These are phyloP conservation scores for Oryza longistaminata DNA, from an alignment of 176 grass and related monocot species.

Conservation along the genomic window DNA sequence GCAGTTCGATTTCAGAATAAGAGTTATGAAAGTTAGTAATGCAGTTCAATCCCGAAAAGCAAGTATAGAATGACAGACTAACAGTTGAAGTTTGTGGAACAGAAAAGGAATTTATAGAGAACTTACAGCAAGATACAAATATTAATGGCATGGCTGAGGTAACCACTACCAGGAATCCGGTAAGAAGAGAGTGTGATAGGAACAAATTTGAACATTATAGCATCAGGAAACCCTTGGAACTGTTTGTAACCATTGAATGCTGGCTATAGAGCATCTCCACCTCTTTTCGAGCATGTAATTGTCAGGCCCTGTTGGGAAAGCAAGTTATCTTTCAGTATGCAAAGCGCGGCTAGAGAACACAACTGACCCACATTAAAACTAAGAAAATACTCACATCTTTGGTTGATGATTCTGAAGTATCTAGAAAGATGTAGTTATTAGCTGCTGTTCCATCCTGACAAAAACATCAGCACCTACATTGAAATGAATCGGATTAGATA, in stretches of 20 bases:
- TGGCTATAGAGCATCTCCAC: conserved; percentile 62
- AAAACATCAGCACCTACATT: conserved; percentile 85
- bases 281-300: conserved; percentile 85
- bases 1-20: conserved; percentile 1
- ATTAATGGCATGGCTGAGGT: conserved; percentile 98
- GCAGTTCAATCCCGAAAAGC: conserved; percentile 9
- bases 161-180: conserved; percentile 91
- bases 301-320: conserved; percentile 74
- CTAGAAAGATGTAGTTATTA: conserved; percentile 74
- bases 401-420: conserved; percentile 81
- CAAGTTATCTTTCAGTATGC: neutral
- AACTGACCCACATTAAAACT: conserved; percentile 28
- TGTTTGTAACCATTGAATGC: conserved; percentile 87
- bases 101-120: conserved; percentile 13
- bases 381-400: conserved; percentile 77
- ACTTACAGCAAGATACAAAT: conserved; percentile 99
- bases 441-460: conserved; percentile 64
- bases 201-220: conserved; percentile 92
- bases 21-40: neutral
- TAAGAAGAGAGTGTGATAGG: conserved; percentile 95
- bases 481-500: conserved; percentile 39
- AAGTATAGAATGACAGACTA: neutral
- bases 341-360: conserved; percentile 3
- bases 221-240: conserved; percentile 82
- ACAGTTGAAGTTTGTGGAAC: neutral